Evolutionary conservation across 2,329 filamentous ascomycete genomes (phyloP).

Genomic region (Aspergillus sp.): DNA sequence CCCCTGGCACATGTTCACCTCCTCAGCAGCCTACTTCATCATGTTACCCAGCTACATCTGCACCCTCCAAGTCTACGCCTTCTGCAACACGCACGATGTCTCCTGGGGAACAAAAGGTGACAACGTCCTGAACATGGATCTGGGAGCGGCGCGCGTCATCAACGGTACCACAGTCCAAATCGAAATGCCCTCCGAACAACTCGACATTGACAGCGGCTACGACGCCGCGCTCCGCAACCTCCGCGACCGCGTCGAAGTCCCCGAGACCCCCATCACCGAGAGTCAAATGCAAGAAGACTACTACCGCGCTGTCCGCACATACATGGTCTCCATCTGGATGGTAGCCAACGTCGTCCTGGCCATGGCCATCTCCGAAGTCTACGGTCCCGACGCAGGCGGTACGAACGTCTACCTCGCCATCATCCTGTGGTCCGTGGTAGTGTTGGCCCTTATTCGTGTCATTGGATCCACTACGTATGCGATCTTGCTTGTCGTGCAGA

Average conservation of each 20-base stretch:
- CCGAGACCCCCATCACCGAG: constrained; percentile 63
- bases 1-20: constrained; percentile 99
- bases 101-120: constrained; percentile 99
- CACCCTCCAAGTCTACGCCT: constrained; percentile 95
- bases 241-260: constrained; percentile 85
- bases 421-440: constrained; percentile 88
- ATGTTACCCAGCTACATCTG: constrained; percentile 93
- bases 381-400: constrained; percentile 69
- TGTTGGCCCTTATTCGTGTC: constrained; percentile 82
- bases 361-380: constrained; percentile 89
- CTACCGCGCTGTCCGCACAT: constrained; percentile 94
- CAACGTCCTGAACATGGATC: constrained; percentile 89
- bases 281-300: constrained; percentile 95
- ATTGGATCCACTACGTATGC: constrained; percentile 80
- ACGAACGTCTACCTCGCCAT: constrained; percentile 90
- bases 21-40: constrained; percentile 85
- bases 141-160: constrained; percentile 79
- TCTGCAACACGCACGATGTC: constrained; percentile 98
- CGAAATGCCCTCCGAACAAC: constrained; percentile 96
- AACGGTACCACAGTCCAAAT: constrained; percentile 81
- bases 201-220: constrained; percentile 97
- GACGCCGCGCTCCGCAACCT: constrained; percentile 96
- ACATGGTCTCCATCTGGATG: constrained; percentile 97
- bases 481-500: constrained; percentile 79
- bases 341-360: constrained; percentile 86